Base-by-base conservation (phyloP, 1,284 basidiomycete genomes). In the Mycosarcoma mackinlayi region DNA sequence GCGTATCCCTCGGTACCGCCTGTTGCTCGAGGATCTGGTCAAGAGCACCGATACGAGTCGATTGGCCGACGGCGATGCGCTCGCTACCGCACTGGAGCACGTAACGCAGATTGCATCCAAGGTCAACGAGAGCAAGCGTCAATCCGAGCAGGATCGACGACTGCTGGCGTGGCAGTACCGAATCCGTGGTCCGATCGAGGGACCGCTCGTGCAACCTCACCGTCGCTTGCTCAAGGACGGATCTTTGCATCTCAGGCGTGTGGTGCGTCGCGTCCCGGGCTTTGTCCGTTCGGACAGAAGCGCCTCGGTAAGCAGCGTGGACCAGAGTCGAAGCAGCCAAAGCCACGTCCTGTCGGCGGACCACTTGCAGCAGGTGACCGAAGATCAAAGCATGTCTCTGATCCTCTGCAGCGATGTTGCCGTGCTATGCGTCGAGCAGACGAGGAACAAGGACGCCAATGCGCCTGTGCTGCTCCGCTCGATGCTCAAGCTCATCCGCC, bases 131-230 rank as follows among this genome's bases (percentile, higher is more conserved):
- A 77, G 77, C 59, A 82, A 82, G 61, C 78, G 93, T 19, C 76
- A 78, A 49, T 63, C 63, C 5, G 75, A 79, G 50, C 77, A 76
- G 37, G 72, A 76, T 19, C 62, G 65, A 18, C 62, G 56, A 24
- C 45, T 79, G 34, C 70, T 82, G 14, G 65, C 73, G 27, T 84
- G 96, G 96, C 95, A 98, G 85, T 84, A 89, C 48, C 87, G 92
- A 73, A 96, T 98, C 77, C 87, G 90, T 38, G 93, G 92, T 24
- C 91, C 89, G 76, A 96, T 96, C 83, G 92, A 93, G 4, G 94
- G 92, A 60, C 94, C 96, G 10, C 86, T 99, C 38, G 96, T 99
- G 25, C 96, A 98, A 83, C 96, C 95, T 14, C 96, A 99, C 85
- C 89, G 95, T 87, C 77, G 92, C 88, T 51, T 85, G 38, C 51